Evolutionary conservation across 352 stramenopile genomes (phyloP).

Genomic region (Phytophthora palmivora): DNA sequence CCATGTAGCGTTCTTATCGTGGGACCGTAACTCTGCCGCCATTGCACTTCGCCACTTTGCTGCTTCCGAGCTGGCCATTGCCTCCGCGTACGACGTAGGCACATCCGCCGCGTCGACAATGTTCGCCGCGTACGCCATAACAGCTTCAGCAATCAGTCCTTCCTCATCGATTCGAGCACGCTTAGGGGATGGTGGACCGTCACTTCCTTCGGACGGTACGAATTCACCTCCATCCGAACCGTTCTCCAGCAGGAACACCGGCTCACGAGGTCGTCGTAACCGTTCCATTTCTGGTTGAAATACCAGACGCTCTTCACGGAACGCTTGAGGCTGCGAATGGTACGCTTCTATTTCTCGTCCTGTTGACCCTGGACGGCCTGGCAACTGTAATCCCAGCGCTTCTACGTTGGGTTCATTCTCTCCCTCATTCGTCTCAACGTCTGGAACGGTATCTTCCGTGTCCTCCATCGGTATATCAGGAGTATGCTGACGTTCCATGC

Average conservation of each 20-base stretch:
- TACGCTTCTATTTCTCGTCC: slow-evolving; percentile 9
- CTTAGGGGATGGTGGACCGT: no score
- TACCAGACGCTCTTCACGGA: no score
- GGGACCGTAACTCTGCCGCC: no score
- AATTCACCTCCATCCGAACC: background rate
- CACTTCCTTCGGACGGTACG: slow-evolving; percentile 5
- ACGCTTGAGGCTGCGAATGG: no score
- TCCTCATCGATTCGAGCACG: slow-evolving; percentile 20
- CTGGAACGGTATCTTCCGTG: no score
- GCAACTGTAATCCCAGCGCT: background rate
- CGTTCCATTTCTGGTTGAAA: no score
- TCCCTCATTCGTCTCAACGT: slow-evolving; percentile 9
- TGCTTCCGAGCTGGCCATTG: slow-evolving; percentile 7
- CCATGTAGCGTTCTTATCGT: slow-evolving; percentile 1
- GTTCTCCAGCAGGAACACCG: slow-evolving; percentile 8
- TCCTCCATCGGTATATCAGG: no score
- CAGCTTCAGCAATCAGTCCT: slow-evolving; percentile 10
- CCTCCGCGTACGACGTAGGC: slow-evolving; percentile 3
- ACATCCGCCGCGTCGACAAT: slow-evolving; percentile 1
- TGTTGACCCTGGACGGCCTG: background rate
- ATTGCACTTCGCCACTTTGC: slow-evolving; percentile 1
- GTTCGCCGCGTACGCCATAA: slow-evolving; percentile 18
- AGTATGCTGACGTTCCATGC: no score
- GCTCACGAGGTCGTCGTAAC: no score
- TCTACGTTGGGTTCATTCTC: slow-evolving; percentile 1